These are phyloP conservation scores for Mortierella sp. DNA, from an alignment of 371 early-diverging fungal genomes.

Conservation along the genomic window DNA sequence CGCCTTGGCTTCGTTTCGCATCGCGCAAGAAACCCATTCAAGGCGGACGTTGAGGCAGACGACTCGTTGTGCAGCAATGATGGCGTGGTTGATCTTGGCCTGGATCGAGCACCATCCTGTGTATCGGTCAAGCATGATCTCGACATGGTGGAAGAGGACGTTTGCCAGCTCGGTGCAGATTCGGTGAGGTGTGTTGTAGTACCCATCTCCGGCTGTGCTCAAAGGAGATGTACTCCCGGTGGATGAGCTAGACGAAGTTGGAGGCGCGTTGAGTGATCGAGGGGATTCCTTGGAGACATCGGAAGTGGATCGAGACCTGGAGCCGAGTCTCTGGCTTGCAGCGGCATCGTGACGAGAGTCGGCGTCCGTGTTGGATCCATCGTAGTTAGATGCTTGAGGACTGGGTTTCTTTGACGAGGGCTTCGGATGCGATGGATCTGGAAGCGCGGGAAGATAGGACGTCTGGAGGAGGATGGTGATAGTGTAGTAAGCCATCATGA, in stretches of 20 bases:
- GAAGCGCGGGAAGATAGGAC: conserved; percentile 39
- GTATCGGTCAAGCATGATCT: conserved; percentile 40
- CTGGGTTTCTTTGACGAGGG: neutral
- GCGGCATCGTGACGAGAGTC: neutral
- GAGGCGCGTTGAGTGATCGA: neutral
- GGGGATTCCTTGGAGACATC: neutral
- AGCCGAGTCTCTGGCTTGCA: neutral
- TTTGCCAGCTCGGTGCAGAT: conserved; percentile 45
- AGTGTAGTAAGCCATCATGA: conserved; percentile 46
- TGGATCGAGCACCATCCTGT: conserved; percentile 46
- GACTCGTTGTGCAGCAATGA: conserved; percentile 36
- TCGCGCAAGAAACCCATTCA: conserved; percentile 12
- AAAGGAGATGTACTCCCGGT: neutral
- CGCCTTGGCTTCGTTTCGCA: conserved; percentile 40
- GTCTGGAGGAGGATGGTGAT: conserved; percentile 50
- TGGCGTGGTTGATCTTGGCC: conserved; percentile 37
- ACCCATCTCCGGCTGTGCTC: conserved; percentile 1
- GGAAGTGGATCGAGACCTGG: neutral
- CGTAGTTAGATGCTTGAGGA: neutral
- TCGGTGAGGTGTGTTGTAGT: conserved; percentile 42
- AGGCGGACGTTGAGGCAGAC: conserved; percentile 34
- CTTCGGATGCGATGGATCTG: conserved; percentile 4
- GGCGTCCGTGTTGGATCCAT: neutral
- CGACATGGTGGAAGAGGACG: conserved; percentile 36
- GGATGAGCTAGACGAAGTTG: neutral